Conservation (phyloP, 2,329 filamentous ascomycete species). For the Aspergillus uvarum region DNA sequence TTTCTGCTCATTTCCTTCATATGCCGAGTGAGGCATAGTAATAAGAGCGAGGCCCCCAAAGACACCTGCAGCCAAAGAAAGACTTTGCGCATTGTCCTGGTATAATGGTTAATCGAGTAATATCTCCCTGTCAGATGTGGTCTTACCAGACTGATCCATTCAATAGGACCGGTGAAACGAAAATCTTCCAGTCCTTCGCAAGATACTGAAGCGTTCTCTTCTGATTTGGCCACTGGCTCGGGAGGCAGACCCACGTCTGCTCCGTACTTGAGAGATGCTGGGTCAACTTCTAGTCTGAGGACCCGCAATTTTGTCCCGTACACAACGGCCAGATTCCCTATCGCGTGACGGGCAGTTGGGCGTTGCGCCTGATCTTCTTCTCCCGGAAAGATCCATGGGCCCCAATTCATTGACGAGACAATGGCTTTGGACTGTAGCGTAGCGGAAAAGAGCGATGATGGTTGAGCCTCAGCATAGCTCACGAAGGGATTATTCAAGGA, state of each 20-base stretch:
- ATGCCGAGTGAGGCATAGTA: conserved; percentile 19
- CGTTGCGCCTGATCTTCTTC: background rate
- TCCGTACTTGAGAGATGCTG: conserved; percentile 9
- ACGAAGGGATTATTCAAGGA: conserved; percentile 16
- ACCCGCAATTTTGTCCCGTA: conserved; percentile 31
- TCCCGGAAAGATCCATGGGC: conserved; percentile 31
- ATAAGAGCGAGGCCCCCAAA: conserved; percentile 28
- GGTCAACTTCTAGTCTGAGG: conserved; percentile 22
- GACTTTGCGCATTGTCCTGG: conserved; percentile 23
- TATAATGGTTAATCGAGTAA: conserved; percentile 8
- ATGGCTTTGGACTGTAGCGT: conserved; percentile 26
- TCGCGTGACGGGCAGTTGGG: conserved; percentile 16
- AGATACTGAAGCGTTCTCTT: conserved; percentile 13
- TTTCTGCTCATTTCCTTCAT: conserved; percentile 11
- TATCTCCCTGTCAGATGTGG: background rate
- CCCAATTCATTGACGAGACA: conserved; percentile 32
- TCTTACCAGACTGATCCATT: conserved; percentile 35
- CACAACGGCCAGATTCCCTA: conserved; percentile 29
- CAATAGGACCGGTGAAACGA: conserved; percentile 32
- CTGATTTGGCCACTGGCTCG: conserved; percentile 12
- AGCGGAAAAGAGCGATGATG: conserved; percentile 32
- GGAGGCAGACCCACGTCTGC: conserved; percentile 4
- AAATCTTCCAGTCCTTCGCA: conserved; percentile 12
- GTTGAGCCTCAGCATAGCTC: conserved; percentile 19
- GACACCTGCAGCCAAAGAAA: conserved; percentile 26